These are phyloP conservation scores for Stachybotrys elegans DNA, from an alignment of 2,329 filamentous ascomycete species.

Conservation along the genomic window DNA sequence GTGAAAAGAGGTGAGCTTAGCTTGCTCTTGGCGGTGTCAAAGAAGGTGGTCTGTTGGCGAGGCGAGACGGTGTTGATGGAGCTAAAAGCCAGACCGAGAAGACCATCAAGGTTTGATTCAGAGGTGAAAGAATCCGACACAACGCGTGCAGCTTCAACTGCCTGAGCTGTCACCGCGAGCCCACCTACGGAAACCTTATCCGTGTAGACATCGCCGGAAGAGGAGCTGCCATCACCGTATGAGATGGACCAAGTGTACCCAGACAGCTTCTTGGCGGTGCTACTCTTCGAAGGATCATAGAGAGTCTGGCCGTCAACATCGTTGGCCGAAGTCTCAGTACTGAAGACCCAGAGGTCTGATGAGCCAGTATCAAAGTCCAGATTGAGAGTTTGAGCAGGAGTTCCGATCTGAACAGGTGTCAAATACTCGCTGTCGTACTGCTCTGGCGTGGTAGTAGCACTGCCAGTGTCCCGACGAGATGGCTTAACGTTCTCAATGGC, in stretches of 20 bases:
- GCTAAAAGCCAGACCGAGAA: conserved; percentile 39
- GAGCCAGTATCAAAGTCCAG: conserved; percentile 39
- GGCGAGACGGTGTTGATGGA: conserved; percentile 36
- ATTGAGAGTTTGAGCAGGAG: conserved; percentile 25
- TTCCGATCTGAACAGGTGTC: conserved; percentile 1
- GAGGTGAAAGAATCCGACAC: conserved; percentile 35
- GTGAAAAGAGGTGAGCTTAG: conserved; percentile 26
- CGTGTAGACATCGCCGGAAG: conserved; percentile 36
- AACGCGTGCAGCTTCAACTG: conserved; percentile 36
- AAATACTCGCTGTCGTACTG: not conserved
- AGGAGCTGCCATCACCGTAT: conserved; percentile 39
- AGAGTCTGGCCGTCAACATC: conserved; percentile 33
- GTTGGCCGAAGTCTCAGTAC: conserved; percentile 31
- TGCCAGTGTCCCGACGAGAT: not conserved
- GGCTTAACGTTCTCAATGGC: not conserved
- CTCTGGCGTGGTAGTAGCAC: not conserved
- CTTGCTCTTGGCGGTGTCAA: conserved; percentile 16
- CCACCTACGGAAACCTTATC: conserved; percentile 38
- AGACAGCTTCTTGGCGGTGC: conserved; percentile 28
- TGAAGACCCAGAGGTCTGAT: conserved; percentile 35
- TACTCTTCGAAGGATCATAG: conserved; percentile 33
- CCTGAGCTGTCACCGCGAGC: conserved; percentile 33
- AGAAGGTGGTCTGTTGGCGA: conserved; percentile 36
- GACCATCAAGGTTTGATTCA: conserved; percentile 36
- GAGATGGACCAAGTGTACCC: conserved; percentile 36